Evolutionary conservation across 805 yeast genomes (phyloP).

Genomic region (Wickerhamomyces chambardii): DNA sequence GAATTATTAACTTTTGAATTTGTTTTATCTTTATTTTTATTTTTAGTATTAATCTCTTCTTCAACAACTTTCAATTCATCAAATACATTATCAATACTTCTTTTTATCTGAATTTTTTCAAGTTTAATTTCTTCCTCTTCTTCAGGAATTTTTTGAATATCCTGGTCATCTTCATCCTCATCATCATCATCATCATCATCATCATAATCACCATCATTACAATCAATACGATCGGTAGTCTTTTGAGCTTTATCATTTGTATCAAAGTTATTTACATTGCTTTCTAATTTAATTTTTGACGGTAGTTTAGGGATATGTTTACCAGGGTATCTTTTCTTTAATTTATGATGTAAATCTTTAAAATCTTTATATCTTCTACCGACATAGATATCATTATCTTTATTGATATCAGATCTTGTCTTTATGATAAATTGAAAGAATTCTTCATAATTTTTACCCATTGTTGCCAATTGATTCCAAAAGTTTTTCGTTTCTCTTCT

Average conservation of each 20-base stretch:
- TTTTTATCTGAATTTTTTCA: slow-evolving; percentile 13
- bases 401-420: slow-evolving; percentile 11
- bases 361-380: slow-evolving; percentile 65
- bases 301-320: slow-evolving; percentile 54
- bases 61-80: slow-evolving; percentile 5
- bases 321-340: slow-evolving; percentile 60
- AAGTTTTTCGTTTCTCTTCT: slow-evolving; percentile 17
- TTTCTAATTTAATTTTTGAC: slow-evolving; percentile 32
- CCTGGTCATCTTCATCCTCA: slow-evolving; percentile 11
- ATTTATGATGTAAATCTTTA: slow-evolving; percentile 38
- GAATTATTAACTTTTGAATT: slow-evolving; percentile 5
- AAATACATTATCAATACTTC: slow-evolving; percentile 10
- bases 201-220: background rate
- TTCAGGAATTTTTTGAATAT: slow-evolving; percentile 7
- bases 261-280: slow-evolving; percentile 15
- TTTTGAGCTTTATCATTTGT: no score
- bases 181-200: slow-evolving; percentile 10
- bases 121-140: slow-evolving; percentile 7
- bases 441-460: slow-evolving; percentile 9
- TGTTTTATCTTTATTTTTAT: no score
- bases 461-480: slow-evolving; percentile 19
- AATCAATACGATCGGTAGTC: no score
- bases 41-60: slow-evolving; percentile 4
- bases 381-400: slow-evolving; percentile 21
- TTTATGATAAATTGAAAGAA: slow-evolving; percentile 15